Base-by-base conservation (phyloP, 805 yeast genomes). In the Candida cerambycidarum region DNA sequence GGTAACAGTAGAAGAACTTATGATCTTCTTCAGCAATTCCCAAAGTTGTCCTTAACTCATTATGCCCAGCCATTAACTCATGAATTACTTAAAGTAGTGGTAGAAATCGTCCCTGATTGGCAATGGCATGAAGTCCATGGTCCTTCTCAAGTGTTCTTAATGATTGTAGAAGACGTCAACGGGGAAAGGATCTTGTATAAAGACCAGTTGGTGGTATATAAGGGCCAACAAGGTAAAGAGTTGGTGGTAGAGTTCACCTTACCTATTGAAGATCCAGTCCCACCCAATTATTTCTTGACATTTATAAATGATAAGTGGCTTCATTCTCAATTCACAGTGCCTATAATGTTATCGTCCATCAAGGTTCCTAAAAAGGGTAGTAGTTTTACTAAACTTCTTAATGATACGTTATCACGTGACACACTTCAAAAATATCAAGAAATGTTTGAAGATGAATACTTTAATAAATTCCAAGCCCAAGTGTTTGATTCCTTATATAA, bases 261-360 rank as follows among this genome's bases (percentile, higher is more conserved):
- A 3, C 78, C 85, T 0, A 43, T 82, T 0, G 42, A 65, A 4
- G 80, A 77, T 4, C 85, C 90, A 1, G 34, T 60, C 1, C 76
- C 74, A 28, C 96, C 97, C 0, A 82, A 80, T 51, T 81, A 84
- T 50, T 88, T 85, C 59, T 74, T 89, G 4, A 71, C 84, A 0
- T 59, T 90, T 10, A 62, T 85, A 2, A 88, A 95, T 44, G 95
- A 90, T 44, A 79, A 73, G 45, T 93, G 98, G 99, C 63, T 89
- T 4, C 90, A 87, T 47, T 79, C 89, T 44, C 86, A 78, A 42
- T 69, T 74, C 47, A 78, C 76, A 45, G 57, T 76, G 1, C 87
- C 96, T 0, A 69, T 89, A 1, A 61, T 79, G 43, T 63, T 88
- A 46, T 65, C 70, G 24, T 57, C 66, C 16, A 50, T 85, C 41